Evolutionary conservation across 2,329 filamentous ascomycete species (phyloP), one percentile per base, ranked within the genome.

Genomic region (Fusarium agapanthi): DNA sequence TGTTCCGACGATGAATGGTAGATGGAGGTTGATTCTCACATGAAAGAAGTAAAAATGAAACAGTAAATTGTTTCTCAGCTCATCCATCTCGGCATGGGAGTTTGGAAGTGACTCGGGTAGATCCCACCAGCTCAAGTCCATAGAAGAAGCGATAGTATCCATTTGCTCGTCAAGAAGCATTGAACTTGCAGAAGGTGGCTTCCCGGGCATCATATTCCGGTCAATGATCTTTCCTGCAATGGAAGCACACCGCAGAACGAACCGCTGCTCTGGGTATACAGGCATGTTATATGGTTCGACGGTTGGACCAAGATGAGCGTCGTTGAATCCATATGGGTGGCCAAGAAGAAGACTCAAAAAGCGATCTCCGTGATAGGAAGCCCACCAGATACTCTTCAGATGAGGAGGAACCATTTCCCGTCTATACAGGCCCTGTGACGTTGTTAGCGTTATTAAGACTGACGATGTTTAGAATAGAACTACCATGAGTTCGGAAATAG

Each of bases 381-480:
- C 50, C 50, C 50, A 53, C 50, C 50, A 53, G 10, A 53, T 53
- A 5, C 50, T 53, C 10, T 37, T 37, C 0, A 53, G 32, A 5
- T 34, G 50, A 13, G 50, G 20, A 13, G 50, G 37, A 16, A 28
- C 24, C 14, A 10, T 12, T 16, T 37, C 34, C 5, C 24, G 50
- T 37, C 34, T 28, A 28, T 53, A 53, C 13, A 53, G 15, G 3
- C 50, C 50, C 50, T 53, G 5, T 5, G 14, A 9, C 7, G 1
- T 0, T 9, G 18, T 53, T 37, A 53, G 24, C 1, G 0, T 9
- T 7, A 1, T n/a, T 3, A 9, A 28, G 4, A 8, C 24, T 0
- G 2, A 16, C 14, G 16, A 6, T 7, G 1, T 7, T 5, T 22
- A 9, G 2, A 10, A 22, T 13, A 16, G 6, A 10, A 7, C n/a